Evolutionary conservation across 257 asterid species (phyloP).

Genomic region (Prunella vulgaris): DNA sequence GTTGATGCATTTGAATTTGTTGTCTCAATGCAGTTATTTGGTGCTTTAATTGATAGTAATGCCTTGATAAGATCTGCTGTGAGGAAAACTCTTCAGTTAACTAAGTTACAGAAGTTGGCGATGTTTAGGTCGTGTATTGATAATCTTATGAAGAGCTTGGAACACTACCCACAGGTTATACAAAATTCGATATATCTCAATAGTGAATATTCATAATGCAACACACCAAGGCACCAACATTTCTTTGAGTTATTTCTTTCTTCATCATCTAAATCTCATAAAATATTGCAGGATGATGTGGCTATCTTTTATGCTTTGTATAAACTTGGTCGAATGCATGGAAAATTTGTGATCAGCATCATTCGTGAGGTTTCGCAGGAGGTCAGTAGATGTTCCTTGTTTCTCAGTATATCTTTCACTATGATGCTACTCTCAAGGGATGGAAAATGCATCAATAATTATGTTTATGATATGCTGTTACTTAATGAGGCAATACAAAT

Average conservation of each 20-base stretch:
- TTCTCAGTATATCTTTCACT: slow-evolving; percentile 10
- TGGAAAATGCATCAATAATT: neutral
- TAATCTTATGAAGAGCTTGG: slow-evolving; percentile 56
- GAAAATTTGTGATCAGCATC: slow-evolving; percentile 50
- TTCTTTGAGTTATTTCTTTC: neutral
- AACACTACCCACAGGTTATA: slow-evolving; percentile 74
- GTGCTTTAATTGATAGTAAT: slow-evolving; percentile 50
- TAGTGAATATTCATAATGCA: slow-evolving; percentile 10
- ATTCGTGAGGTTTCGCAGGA: slow-evolving; percentile 49
- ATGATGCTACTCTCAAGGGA: neutral
- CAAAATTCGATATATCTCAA: neutral
- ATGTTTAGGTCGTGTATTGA: slow-evolving; percentile 59
- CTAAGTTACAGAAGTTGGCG: slow-evolving; percentile 43
- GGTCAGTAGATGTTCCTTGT: slow-evolving; percentile 41
- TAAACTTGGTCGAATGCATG: slow-evolving; percentile 62
- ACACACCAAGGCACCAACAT: neutral
- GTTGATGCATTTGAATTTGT: slow-evolving; percentile 20
- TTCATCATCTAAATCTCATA: slow-evolving; percentile 1
- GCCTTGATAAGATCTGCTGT: slow-evolving; percentile 60
- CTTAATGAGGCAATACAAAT: neutral
- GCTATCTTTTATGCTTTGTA: slow-evolving; percentile 50
- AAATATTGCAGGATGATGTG: slow-evolving; percentile 72
- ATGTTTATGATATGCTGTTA: neutral
- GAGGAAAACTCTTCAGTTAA: slow-evolving; percentile 52
- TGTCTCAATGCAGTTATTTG: slow-evolving; percentile 59